Conservation (phyloP, 2,329 filamentous ascomycete genomes). For the Bisporella sp. region DNA sequence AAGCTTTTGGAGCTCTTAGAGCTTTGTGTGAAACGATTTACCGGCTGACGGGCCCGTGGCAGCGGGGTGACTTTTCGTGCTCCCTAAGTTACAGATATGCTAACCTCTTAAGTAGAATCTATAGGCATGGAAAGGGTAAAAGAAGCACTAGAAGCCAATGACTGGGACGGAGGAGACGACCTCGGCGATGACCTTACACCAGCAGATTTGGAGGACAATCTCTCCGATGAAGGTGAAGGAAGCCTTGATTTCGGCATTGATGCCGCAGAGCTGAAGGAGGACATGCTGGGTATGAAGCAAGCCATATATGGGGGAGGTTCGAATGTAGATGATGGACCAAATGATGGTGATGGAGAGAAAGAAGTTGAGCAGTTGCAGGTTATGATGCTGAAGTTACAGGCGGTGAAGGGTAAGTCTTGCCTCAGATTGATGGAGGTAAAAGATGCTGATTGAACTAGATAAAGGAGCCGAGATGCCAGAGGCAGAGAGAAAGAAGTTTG, state of each 20-base stretch:
- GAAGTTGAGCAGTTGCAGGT: conserved; percentile 50
- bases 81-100: not conserved
- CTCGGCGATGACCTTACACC: conserved; percentile 31
- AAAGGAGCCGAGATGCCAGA: conserved; percentile 52
- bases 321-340: conserved; percentile 22
- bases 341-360: conserved; percentile 27
- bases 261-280: conserved; percentile 30
- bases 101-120: conserved; percentile 38
- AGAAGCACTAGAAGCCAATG: conserved; percentile 59
- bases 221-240: conserved; percentile 4
- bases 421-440: not conserved
- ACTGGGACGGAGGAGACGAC: conserved; percentile 43
- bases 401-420: conserved; percentile 33
- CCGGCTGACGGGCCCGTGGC: too few relatives aligned
- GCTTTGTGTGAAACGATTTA: too few relatives aligned
- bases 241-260: conserved; percentile 23
- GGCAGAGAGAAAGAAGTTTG: conserved; percentile 53
- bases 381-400: conserved; percentile 59
- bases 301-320: conserved; percentile 23
- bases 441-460: conserved; percentile 34
- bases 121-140: conserved; percentile 50
- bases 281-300: conserved; percentile 32
- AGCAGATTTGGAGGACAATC: conserved; percentile 20
- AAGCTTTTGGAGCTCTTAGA: too few relatives aligned
- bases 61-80: not conserved